Evolutionary conservation across 2,329 filamentous ascomycete species (phyloP), one percentile per base, ranked within the genome.

Genomic region (Colletotrichum endophyticum): DNA sequence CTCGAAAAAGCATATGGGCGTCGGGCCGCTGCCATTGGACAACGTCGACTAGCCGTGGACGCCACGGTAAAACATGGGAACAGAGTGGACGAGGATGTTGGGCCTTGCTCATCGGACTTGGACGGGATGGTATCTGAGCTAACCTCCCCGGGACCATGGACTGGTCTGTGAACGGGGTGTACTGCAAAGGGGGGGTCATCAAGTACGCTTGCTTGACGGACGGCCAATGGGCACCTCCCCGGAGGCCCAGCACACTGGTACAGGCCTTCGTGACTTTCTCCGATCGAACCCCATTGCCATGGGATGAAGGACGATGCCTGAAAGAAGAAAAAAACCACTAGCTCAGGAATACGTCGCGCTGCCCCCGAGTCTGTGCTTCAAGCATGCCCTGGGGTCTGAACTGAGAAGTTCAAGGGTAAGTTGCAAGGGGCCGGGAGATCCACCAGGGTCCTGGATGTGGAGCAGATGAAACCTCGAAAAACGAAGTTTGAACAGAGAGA

Each of bases 381-480:
- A 44, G 39, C 34, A 56, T 53, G 30, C 69, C 61, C 30, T 62
- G 69, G 62, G 68, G 56, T 34, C 70, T 75, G 73, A 39, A 49
- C 70, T 73, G 28, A 16, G 69, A 53, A 16, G 32, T 30, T 36
- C 63, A 32, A 56, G 70, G 62, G 62, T 73, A 19, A 59, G 39
- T 73, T 73, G 70, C 70, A 69, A 76, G 70, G 73, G 73, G 73
- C 32, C 64, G 63, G 59, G 11, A 62, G 70, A 73, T 76, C 70
- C 44, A 61, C 70, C 73, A 69, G 59, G 64, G 64, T 53, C 64
- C 57, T 71, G 64, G 57, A 53, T 39, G 57, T 76, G 73, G 70
- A 76, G 73, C 61, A 27, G 39, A 69, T 76, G 73, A 76, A 76
- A 76, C 73, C 66, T 73, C 63, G 32, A 73, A 76, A 72, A 76